Percentiles rank a stretch among this genome's conserved stretches.
Evolutionary conservation across 345 rosid genomes (phyloP).

Genomic region (Eucalyptus sideroxylon): DNA sequence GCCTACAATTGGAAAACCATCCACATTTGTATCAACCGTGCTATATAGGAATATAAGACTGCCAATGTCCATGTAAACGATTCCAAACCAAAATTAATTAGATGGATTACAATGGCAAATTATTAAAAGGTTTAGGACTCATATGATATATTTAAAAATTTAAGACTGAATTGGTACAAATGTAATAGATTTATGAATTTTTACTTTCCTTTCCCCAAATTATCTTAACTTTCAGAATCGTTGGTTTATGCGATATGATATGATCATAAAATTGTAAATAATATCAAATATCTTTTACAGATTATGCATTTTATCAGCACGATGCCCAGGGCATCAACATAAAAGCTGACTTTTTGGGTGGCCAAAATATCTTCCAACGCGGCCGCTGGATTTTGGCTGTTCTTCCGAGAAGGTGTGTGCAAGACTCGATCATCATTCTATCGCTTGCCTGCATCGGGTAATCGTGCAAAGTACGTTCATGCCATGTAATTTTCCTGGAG

Average conservation of each 20-base stretch:
- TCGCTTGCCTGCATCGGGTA: neutral
- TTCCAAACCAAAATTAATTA: too few relatives aligned
- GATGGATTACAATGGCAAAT: neutral
- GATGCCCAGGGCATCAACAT: neutral
- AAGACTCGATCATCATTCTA: neutral
- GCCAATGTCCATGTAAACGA: rapidly evolving
- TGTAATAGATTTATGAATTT: too few relatives aligned
- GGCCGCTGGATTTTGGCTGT: neutral
- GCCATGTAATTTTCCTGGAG: neutral
- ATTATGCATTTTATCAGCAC: neutral
- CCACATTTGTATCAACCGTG: rapidly evolving
- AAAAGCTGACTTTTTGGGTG: neutral
- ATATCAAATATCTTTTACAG: neutral
- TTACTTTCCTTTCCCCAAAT: too few relatives aligned
- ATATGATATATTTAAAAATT: neutral
- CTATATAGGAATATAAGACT: neutral
- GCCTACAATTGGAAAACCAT: neutral
- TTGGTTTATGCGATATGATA: neutral
- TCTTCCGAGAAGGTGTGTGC: neutral
- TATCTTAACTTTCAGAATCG: too few relatives aligned
- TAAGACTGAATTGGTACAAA: neutral
- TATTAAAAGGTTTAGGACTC: too few relatives aligned
- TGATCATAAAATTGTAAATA: neutral
- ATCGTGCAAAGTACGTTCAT: neutral
- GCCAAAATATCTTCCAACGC: neutral